These are phyloP conservation scores for Fusarium succisae DNA, from an alignment of 2,329 filamentous ascomycete genomes.

Conservation along the genomic window DNA sequence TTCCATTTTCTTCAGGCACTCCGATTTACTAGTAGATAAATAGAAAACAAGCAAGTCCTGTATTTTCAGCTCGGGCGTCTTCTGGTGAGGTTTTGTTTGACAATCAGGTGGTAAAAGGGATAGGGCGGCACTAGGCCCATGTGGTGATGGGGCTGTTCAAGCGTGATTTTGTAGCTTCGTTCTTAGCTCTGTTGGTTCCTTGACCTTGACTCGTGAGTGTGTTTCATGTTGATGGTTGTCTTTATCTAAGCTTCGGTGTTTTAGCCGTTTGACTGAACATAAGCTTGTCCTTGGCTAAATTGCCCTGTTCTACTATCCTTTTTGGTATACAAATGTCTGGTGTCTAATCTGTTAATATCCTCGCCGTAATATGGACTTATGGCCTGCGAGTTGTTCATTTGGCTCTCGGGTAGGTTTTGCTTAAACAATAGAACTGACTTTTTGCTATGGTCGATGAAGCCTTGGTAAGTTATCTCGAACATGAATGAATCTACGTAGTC, in stretches of 20 bases:
- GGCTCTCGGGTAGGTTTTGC: not conserved
- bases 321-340: not conserved
- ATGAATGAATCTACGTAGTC: no score
- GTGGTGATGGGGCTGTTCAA: not conserved
- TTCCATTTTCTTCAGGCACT: not conserved
- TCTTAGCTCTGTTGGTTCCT: not conserved
- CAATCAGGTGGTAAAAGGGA: constrained; percentile 10
- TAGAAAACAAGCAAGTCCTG: not conserved
- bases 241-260: not conserved
- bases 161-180: not conserved
- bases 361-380: not conserved
- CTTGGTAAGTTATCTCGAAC: not conserved
- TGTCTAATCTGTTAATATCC: not conserved
- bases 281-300: not conserved
- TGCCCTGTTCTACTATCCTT: not conserved
- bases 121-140: not conserved
- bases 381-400: not conserved
- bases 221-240: not conserved
- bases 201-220: not conserved
- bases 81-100: constrained; percentile 2
- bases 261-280: not conserved
- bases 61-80: not conserved
- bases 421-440: not conserved
- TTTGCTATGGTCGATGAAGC: not conserved
- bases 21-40: not conserved